Evolutionary conservation across 306 rosid species (phyloP), one percentile per base, ranked within the genome.

Genomic region (Prunus fruticosa): DNA sequence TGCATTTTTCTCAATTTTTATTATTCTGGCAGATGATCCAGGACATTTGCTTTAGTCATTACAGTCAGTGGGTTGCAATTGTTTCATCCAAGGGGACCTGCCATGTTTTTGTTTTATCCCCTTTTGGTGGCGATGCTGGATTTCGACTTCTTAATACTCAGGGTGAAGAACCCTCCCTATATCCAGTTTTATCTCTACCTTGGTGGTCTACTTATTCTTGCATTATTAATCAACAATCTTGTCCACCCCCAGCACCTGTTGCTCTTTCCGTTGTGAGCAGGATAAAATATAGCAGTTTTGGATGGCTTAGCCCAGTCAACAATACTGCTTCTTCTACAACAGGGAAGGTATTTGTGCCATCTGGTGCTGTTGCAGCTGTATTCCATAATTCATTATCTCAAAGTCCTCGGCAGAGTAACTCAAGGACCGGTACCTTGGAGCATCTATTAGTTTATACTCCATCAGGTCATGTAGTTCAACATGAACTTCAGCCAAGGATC

Each of bases 1-100:
- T 75, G 6, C 50, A 11, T 74, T 61, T 43, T 76, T 66, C 67
- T 65, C 54, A 67, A 67, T 47, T 41, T 20, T 57, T 52, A 64
- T 78, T 64, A 72, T 20, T 74, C 58, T 72, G 69, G 79, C 96
- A 93, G 98, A 85, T 88, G 81, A 93, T 93, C 81, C 98, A 93
- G 86, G 97, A 93, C 80, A 93, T 93, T 75, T 91, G 98, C 84
- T 93, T 93, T 80, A 93, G 98, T 78, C 81, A 86, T 69, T 93
- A 84, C 70, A 91, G 97, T 81, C 97, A 91, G 72, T 93, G 98
- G 98, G 85, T 93, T 76, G 97, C 96, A 61, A 80, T 93, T 87
- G 93, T 93, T 76, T 93, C 98, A 32, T 91, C 98, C 54, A 93
- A 88, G 87, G 96, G 97, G 23, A 93, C 98, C 32, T 93, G 98